Evolutionary conservation across 2,329 filamentous ascomycete species (phyloP).

Genomic region (Phialophora chinensis): DNA sequence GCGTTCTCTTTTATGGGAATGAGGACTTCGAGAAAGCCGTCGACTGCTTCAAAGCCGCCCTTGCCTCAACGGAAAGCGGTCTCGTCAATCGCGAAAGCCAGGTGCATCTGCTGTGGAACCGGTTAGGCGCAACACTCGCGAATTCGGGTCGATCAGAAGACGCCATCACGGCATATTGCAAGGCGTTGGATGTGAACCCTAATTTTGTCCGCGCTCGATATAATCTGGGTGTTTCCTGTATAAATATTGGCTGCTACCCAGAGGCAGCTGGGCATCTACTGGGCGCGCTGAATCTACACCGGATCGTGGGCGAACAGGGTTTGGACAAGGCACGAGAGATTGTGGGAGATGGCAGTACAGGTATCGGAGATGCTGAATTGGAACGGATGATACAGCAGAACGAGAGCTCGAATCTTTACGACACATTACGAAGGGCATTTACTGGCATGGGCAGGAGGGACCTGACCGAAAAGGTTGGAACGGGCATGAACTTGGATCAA

Average conservation of each 20-base stretch:
- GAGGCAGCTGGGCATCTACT: conserved; percentile 93
- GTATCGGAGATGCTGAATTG: conserved; percentile 72
- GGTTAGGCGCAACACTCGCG: conserved; percentile 91
- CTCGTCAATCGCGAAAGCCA: conserved; percentile 83
- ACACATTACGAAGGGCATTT: conserved; percentile 93
- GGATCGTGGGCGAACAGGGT: conserved; percentile 84
- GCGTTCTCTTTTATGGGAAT: conserved; percentile 95
- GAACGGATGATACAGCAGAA: conserved; percentile 93
- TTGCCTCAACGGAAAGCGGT: conserved; percentile 83
- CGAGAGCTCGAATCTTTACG: conserved; percentile 94
- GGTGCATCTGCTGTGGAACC: conserved; percentile 95
- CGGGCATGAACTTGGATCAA: conserved; percentile 86
- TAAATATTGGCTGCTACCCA: conserved; percentile 94
- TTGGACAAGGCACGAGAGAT: conserved; percentile 83
- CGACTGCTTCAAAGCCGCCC: conserved; percentile 93
- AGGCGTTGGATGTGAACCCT: conserved; percentile 83
- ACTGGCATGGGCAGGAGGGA: conserved; percentile 92
- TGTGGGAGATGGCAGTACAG: conserved; percentile 62
- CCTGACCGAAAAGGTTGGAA: conserved; percentile 82
- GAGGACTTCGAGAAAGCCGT: conserved; percentile 99
- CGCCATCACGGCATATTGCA: conserved; percentile 94
- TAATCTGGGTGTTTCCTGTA: conserved; percentile 94
- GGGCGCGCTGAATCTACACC: conserved; percentile 92
- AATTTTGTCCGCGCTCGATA: conserved; percentile 98
- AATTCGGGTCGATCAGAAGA: conserved; percentile 94